Conservation (phyloP, 768 basidiomycete species). For the Russula lepida region DNA sequence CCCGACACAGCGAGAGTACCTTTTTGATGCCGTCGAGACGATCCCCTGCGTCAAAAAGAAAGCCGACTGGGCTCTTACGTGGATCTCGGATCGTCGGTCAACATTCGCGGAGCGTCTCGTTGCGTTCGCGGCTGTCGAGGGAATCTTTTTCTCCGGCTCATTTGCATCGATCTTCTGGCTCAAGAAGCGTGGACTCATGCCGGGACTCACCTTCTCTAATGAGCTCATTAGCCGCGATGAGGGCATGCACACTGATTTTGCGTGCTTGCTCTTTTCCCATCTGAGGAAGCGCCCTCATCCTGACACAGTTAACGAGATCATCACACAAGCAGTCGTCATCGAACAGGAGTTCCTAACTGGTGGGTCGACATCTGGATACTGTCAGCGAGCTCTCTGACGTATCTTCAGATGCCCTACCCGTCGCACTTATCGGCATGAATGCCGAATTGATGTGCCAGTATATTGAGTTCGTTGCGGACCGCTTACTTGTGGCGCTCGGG, state of each 20-base stretch:
- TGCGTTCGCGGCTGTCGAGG: slow-evolving; percentile 93
- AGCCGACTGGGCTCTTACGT: slow-evolving; percentile 89
- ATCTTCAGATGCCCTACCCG: slow-evolving; percentile 68
- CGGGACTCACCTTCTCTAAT: slow-evolving; percentile 92
- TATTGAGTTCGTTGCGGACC: slow-evolving; percentile 88
- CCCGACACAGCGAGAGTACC: slow-evolving; percentile 56
- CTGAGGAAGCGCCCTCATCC: slow-evolving; percentile 77
- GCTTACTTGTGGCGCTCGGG: slow-evolving; percentile 75
- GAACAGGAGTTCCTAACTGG: slow-evolving; percentile 83
- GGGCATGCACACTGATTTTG: slow-evolving; percentile 95
- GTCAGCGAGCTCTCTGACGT: neutral
- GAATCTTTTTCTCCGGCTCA: slow-evolving; percentile 92
- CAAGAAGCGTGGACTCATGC: slow-evolving; percentile 97
- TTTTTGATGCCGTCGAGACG: slow-evolving; percentile 90
- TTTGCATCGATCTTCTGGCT: slow-evolving; percentile 95
- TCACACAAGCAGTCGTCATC: slow-evolving; percentile 75
- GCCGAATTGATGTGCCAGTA: slow-evolving; percentile 81
- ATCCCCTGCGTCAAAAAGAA: slow-evolving; percentile 90
- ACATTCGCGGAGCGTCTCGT: slow-evolving; percentile 85
- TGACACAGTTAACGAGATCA: slow-evolving; percentile 58
- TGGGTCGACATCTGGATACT: slow-evolving; percentile 26
- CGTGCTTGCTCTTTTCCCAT: slow-evolving; percentile 82
- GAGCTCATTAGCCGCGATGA: slow-evolving; percentile 95
- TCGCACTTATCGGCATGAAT: slow-evolving; percentile 89
- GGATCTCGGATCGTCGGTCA: slow-evolving; percentile 78